These are phyloP conservation scores for Microcos paniculata DNA, from an alignment of 345 rosid genomes.

Conservation along the genomic window DNA sequence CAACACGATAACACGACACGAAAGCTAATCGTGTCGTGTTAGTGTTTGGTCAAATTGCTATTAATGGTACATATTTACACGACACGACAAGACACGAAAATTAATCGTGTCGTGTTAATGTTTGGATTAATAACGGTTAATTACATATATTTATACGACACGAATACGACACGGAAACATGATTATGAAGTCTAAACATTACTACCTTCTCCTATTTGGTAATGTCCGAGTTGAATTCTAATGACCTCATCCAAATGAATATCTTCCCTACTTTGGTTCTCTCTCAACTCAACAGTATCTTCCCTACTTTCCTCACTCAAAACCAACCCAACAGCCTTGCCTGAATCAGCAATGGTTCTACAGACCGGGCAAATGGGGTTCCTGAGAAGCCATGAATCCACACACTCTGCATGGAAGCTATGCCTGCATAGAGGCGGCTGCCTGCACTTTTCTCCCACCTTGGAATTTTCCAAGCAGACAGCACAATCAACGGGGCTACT, in stretches of 20 bases:
- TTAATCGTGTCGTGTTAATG: no score
- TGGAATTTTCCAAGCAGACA: conserved; percentile 56
- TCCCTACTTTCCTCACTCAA: conserved; percentile 26
- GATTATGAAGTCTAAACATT: no score
- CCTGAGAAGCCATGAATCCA: conserved; percentile 58
- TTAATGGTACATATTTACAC: no score
- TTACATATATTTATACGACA: no score
- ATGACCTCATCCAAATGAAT: conserved; percentile 8
- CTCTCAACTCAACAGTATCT: conserved; percentile 1
- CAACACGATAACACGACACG: no score
- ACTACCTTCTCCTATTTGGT: neutral
- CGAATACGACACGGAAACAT: no score
- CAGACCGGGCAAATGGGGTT: conserved; percentile 58
- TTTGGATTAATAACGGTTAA: no score
- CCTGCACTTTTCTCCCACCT: conserved; percentile 57
- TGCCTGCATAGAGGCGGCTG: conserved; percentile 49
- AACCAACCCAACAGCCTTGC: neutral
- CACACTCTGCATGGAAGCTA: conserved; percentile 55
- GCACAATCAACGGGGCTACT: conserved; percentile 45
- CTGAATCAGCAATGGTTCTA: conserved; percentile 36
- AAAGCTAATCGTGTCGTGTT: no score
- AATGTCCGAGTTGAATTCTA: conserved; percentile 2
- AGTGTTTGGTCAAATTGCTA: no score
- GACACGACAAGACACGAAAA: no score
- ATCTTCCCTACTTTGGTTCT: neutral